A percentile compares a stretch with the other conserved stretches of the same genome.
Evolutionary conservation across 495 filamentous ascomycete genomes (phyloP).

Genomic region (Beverwykella pulmonaria): DNA sequence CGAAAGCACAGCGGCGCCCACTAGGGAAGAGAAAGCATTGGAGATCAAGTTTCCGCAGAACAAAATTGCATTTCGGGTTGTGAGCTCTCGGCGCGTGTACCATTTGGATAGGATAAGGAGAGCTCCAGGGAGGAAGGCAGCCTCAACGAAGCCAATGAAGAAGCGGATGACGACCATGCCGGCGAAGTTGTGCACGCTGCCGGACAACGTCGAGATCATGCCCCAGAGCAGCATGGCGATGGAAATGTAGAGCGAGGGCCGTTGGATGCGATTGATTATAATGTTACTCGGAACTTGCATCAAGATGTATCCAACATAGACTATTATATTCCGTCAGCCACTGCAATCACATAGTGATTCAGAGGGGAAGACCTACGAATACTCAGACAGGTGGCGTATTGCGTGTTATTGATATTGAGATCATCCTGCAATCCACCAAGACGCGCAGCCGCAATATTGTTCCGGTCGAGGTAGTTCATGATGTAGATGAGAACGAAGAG

Average conservation of each 20-base stretch:
- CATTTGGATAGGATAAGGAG: constrained; percentile 25
- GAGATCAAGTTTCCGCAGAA: constrained; percentile 28
- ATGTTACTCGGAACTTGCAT: constrained; percentile 26
- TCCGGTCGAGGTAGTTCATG: constrained; percentile 29
- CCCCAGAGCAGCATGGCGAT: constrained; percentile 26
- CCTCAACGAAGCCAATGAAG: constrained; percentile 29
- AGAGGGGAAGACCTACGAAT: constrained; percentile 15
- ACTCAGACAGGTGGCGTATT: constrained; percentile 28
- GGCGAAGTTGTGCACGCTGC: constrained; percentile 14
- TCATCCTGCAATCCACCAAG: constrained; percentile 19
- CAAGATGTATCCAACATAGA: constrained; percentile 27
- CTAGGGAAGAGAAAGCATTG: constrained; percentile 23
- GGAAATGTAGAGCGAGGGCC: constrained; percentile 24
- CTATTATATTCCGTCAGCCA: neutral
- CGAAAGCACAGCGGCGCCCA: constrained; percentile 16
- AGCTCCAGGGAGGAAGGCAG: constrained; percentile 26
- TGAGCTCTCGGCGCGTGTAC: constrained; percentile 28
- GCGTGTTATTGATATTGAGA: constrained; percentile 16
- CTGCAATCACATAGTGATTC: neutral
- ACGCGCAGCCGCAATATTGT: constrained; percentile 26
- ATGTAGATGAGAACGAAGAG: constrained; percentile 29
- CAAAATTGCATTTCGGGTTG: constrained; percentile 21
- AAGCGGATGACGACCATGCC: constrained; percentile 27
- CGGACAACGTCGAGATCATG: constrained; percentile 25
- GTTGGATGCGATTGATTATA: constrained; percentile 11